phyloP scores from a whole-genome alignment of 1,284 basidiomycete genomes.

The Marasmius oreades region DNA sequence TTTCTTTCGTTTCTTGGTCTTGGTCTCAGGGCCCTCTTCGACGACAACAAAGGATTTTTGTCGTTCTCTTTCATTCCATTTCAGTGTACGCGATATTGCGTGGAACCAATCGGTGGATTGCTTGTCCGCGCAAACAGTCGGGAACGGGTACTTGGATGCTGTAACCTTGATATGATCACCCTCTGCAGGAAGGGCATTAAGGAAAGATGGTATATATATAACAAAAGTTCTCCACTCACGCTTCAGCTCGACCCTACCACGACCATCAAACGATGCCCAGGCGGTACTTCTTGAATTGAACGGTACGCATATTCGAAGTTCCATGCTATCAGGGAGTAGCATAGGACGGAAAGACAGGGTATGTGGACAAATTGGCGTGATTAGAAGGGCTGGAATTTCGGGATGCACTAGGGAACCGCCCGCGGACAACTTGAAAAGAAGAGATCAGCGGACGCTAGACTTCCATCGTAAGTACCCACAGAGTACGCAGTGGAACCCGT shows the following conservation, averaged over 20 bases:
- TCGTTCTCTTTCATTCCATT: constrained; percentile 97
- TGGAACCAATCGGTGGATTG: constrained; percentile 99
- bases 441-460: background rate
- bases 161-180: constrained; percentile 99
- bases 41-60: constrained; percentile 99
- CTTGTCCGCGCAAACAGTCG: constrained; percentile 96
- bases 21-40: constrained; percentile 66
- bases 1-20: constrained; percentile 22
- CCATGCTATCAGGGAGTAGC: constrained; percentile 98
- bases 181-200: constrained; percentile 50
- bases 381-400: constrained; percentile 94
- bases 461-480: constrained; percentile 40
- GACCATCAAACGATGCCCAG: constrained; percentile 98
- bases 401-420: constrained; percentile 98
- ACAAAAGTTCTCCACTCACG: constrained; percentile 53
- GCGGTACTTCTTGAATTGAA: constrained; percentile 98
- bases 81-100: constrained; percentile 91
- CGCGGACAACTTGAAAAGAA: constrained; percentile 74
- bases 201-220: constrained; percentile 2
- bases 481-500: constrained; percentile 99
- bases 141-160: constrained; percentile 97
- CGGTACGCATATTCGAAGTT: constrained; percentile 95
- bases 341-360: constrained; percentile 98
- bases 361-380: constrained; percentile 98
- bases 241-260: constrained; percentile 92